Evolutionary conservation across 1,284 basidiomycete species (phyloP), one percentile per base, ranked within the genome.

Genomic region (Ganoderma sp.): DNA sequence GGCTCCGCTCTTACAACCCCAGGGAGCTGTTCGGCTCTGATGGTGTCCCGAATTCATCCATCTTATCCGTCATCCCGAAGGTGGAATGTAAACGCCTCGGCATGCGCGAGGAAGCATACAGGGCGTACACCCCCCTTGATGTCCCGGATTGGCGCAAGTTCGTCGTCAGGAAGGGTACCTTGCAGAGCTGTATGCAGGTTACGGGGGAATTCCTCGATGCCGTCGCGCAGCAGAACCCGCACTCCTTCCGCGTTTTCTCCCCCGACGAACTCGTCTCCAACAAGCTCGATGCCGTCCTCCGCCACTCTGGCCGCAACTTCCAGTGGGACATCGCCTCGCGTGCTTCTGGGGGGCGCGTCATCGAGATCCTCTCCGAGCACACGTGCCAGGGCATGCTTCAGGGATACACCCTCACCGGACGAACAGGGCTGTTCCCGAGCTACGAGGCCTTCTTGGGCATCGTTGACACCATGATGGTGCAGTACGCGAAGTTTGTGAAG

Each of bases 251-350:
- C 64, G 92, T 97, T 69, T 96, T 96, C 83, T 94, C 91, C n/a
- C 95, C 95, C 0, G 95, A 97, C 75, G 93, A 95, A 75, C 84
- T 96, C n/a, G 88, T 90, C 9, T 94, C 91, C 42, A 97, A 97
- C 82, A 96, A 97, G 80, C 87, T 97, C 22, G 92, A 93, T 75
- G 91, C 87, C 3, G 88, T 92, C 6, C 85, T 96, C 60, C 83
- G 90, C 2, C 78, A 82, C 10, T 89, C 83, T 0, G 84, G 85
- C 1, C 87, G 94, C 64, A 90, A 94, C 80, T 90, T 96, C 79
- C 94, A 96, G 79, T 94, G 87, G 92, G 95, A 96, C 75, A 75
- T 83, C 37, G 85, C 85, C 0, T 83, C 82, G 32, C 85, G 89
- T 64, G 88, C 82, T 14, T 83, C 88, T 69, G 90, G 90, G 48